phyloP scores from a whole-genome alignment of 768 basidiomycete species.

The Rubroboletus pulcherrimus region DNA sequence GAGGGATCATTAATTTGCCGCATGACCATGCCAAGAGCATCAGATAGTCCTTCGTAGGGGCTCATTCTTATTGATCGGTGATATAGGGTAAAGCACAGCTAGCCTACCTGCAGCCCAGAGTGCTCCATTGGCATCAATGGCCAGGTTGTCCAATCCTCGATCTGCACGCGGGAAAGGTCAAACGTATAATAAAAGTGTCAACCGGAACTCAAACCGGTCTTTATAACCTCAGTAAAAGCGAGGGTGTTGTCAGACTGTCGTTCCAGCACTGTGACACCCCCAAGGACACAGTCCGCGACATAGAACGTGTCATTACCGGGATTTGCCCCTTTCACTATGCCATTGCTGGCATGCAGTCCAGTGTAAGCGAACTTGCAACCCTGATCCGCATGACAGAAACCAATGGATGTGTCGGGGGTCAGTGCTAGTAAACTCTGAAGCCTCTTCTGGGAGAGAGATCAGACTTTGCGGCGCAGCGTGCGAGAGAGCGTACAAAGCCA shows the following conservation, averaged over 20 bases:
- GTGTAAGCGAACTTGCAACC: conserved; percentile 60
- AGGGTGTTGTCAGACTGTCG: conserved; percentile 57
- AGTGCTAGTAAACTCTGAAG: conserved; percentile 30
- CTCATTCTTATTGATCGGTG: not conserved
- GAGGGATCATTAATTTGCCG: conserved; percentile 44
- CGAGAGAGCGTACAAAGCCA: conserved; percentile 42
- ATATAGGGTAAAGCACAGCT: not conserved
- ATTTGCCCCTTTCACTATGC: conserved; percentile 46
- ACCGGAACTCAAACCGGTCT: conserved; percentile 40
- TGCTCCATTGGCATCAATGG: conserved; percentile 54
- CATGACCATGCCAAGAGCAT: conserved; percentile 30
- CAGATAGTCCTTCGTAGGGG: conserved; percentile 39
- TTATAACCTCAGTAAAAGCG: conserved; percentile 48
- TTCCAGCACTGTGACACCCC: conserved; percentile 52
- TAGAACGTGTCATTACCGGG: conserved; percentile 59
- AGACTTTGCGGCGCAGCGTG: not conserved
- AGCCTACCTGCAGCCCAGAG: conserved; percentile 59
- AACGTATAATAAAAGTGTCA: not conserved
- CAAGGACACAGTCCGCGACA: conserved; percentile 44
- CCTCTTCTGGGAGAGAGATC: conserved; percentile 16
- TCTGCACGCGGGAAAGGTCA: conserved; percentile 32
- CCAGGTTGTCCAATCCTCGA: conserved; percentile 55
- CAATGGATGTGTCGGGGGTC: conserved; percentile 45
- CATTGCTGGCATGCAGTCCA: conserved; percentile 55
- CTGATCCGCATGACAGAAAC: conserved; percentile 56